Evolutionary conservation across 1,284 basidiomycete genomes (phyloP).

Genomic region (Cryptococcus maquisensis): DNA sequence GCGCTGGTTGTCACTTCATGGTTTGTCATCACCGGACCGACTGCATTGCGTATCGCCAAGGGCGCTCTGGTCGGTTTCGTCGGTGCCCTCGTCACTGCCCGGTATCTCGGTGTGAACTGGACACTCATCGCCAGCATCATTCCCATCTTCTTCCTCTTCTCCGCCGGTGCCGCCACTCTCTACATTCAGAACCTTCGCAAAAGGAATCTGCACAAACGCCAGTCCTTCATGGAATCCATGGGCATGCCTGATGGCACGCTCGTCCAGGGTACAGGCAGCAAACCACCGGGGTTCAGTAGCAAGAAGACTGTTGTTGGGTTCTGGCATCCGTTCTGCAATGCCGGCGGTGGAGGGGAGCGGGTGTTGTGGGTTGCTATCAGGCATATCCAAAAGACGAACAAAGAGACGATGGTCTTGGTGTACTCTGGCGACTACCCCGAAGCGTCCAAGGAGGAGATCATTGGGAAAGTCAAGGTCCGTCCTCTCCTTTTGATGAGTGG

Average conservation of each 20-base stretch:
- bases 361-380: slow-evolving; percentile 91
- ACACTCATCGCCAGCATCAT: slow-evolving; percentile 28
- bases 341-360: slow-evolving; percentile 93
- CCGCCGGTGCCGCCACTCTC: slow-evolving; percentile 15
- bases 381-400: slow-evolving; percentile 68
- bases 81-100: neutral
- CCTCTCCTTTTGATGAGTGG: neutral
- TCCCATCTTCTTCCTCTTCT: slow-evolving; percentile 32
- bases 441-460: slow-evolving; percentile 74
- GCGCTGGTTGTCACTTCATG: slow-evolving; percentile 25
- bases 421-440: slow-evolving; percentile 80
- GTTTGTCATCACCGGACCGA: slow-evolving; percentile 34
- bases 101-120: slow-evolving; percentile 38
- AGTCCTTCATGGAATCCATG: slow-evolving; percentile 23
- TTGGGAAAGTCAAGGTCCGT: slow-evolving; percentile 73
- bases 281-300: slow-evolving; percentile 26
- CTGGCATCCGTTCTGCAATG: slow-evolving; percentile 97
- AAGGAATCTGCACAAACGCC: slow-evolving; percentile 28
- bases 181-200: slow-evolving; percentile 17
- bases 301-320: slow-evolving; percentile 64
- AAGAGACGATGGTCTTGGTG: slow-evolving; percentile 69
- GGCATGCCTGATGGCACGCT: slow-evolving; percentile 31
- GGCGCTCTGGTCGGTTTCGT: neutral
- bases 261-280: slow-evolving; percentile 27
- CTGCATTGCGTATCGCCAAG: slow-evolving; percentile 17